Percentiles rank a stretch among this genome's conserved stretches.
Conservation (phyloP, 768 basidiomycete genomes). For the Glaciozyma antarctica region DNA sequence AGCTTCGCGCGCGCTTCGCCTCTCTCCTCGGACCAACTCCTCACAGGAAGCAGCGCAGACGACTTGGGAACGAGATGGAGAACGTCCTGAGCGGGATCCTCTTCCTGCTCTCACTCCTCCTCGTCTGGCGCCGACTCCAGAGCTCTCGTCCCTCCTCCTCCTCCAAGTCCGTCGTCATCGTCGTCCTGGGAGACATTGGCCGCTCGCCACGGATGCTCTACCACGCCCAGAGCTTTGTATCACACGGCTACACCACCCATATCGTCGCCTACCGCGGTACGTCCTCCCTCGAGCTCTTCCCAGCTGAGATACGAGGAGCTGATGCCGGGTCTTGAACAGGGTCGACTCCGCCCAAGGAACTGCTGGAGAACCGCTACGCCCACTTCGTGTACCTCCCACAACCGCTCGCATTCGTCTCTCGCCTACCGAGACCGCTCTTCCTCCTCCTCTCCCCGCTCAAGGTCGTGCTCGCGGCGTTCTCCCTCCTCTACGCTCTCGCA, state of each 20-base stretch:
- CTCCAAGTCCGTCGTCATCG: slow-evolving; percentile 57
- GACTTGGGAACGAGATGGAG: background rate
- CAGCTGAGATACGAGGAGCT: background rate
- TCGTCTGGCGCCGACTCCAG: background rate
- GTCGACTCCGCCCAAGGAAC: background rate
- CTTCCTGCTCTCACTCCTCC: background rate
- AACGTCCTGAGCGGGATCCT: background rate
- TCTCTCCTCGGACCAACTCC: no score
- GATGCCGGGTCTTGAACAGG: background rate
- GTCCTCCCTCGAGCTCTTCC: background rate
- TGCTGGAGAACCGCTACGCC: slow-evolving; percentile 35
- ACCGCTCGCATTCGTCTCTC: slow-evolving; percentile 43
- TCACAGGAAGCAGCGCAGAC: no score
- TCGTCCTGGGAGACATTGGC: slow-evolving; percentile 93
- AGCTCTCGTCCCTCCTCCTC: background rate
- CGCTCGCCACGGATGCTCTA: slow-evolving; percentile 98
- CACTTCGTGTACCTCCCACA: slow-evolving; percentile 58
- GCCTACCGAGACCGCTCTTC: slow-evolving; percentile 54
- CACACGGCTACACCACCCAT: slow-evolving; percentile 63
- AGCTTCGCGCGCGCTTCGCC: no score
- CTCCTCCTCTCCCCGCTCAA: slow-evolving; percentile 60
- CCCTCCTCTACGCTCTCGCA: slow-evolving; percentile 56
- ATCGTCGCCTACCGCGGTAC: slow-evolving; percentile 78
- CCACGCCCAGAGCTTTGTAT: slow-evolving; percentile 84
- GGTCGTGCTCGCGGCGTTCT: slow-evolving; percentile 57